Evolutionary conservation across 768 basidiomycete genomes (phyloP).

Genomic region (Tylopilus rubrobrunneus): DNA sequence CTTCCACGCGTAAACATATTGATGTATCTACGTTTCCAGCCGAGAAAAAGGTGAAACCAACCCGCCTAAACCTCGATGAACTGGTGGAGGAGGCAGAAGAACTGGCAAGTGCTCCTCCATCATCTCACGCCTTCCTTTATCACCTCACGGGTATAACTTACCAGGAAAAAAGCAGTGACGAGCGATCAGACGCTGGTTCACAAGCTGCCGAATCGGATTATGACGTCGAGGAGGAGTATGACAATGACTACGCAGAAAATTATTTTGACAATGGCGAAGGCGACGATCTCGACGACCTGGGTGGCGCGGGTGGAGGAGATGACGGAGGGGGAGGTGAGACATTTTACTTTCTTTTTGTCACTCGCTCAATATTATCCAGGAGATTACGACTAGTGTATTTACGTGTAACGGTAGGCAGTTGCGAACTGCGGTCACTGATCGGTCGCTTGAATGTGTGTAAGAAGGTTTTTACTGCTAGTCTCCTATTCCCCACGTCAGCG

Average conservation of each 20-base stretch:
- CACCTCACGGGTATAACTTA: not conserved
- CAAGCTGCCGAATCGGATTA: conserved; percentile 69
- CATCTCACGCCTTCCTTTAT: not conserved
- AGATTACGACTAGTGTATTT: conserved; percentile 27
- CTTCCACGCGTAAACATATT: not conserved
- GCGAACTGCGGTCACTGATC: not conserved
- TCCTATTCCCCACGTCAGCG: not conserved
- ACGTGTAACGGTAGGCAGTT: conserved; percentile 5
- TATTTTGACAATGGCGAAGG: conserved; percentile 90
- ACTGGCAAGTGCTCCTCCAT: conserved; percentile 34
- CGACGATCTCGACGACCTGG: conserved; percentile 76
- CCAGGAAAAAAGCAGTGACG: conserved; percentile 70
- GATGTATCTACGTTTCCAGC: conserved; percentile 3
- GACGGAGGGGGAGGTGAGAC: conserved; percentile 56
- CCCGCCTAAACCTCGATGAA: conserved; percentile 61
- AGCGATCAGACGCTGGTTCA: conserved; percentile 64
- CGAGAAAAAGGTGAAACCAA: conserved; percentile 35
- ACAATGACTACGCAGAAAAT: conserved; percentile 87
- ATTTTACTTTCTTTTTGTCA: not conserved
- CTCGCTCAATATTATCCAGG: not conserved
- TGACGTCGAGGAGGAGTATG: conserved; percentile 87
- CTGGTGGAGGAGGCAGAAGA: conserved; percentile 64
- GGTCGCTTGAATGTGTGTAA: not conserved
- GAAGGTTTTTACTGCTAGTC: too few relatives aligned
- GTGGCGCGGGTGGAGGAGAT: conserved; percentile 62